Conservation (phyloP, 2,329 filamentous ascomycete species). For the Penicillium hesseltinei region DNA sequence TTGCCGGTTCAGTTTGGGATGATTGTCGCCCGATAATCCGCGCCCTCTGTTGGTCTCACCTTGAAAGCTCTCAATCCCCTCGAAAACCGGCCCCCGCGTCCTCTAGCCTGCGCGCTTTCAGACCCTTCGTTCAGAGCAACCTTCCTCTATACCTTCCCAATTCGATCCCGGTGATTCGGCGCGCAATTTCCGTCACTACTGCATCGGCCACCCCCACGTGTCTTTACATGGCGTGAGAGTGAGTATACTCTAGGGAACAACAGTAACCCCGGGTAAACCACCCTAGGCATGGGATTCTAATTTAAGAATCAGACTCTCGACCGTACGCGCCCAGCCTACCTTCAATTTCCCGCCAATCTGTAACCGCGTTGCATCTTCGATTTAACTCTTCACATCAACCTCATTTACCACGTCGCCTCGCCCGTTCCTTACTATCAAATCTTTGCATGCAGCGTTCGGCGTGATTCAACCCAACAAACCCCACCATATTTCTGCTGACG, state of each 20-base stretch:
- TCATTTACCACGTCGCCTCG: background rate
- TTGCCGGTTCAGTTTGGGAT: slow-evolving; percentile 1
- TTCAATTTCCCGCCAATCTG: background rate
- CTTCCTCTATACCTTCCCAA: background rate
- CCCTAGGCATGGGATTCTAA: slow-evolving; percentile 5
- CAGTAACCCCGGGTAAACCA: background rate
- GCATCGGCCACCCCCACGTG: slow-evolving; percentile 4
- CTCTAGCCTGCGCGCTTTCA: slow-evolving; percentile 14
- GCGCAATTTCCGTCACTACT: background rate
- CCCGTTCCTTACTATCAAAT: background rate
- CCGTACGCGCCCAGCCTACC: slow-evolving; percentile 2
- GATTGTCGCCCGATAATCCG: slow-evolving; percentile 4
- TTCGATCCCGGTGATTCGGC: background rate
- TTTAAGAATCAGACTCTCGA: slow-evolving; percentile 5
- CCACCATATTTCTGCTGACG: slow-evolving; percentile 16
- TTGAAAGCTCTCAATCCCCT: slow-evolving; percentile 14
- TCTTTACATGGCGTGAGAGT: slow-evolving; percentile 24
- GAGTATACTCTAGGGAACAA: slow-evolving; percentile 12
- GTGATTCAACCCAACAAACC: slow-evolving; percentile 11
- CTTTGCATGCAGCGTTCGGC: slow-evolving; percentile 20
- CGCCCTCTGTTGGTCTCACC: slow-evolving; percentile 9
- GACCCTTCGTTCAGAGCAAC: slow-evolving; percentile 1
- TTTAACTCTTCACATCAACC: background rate
- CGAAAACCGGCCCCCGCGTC: slow-evolving; percentile 17
- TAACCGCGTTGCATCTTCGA: background rate